Percentiles rank a stretch among this genome's conserved stretches.
These are phyloP conservation scores for Ichthyophthirius multifiliis DNA, from an alignment of 169 alveolate species.

Conservation along the genomic window DNA sequence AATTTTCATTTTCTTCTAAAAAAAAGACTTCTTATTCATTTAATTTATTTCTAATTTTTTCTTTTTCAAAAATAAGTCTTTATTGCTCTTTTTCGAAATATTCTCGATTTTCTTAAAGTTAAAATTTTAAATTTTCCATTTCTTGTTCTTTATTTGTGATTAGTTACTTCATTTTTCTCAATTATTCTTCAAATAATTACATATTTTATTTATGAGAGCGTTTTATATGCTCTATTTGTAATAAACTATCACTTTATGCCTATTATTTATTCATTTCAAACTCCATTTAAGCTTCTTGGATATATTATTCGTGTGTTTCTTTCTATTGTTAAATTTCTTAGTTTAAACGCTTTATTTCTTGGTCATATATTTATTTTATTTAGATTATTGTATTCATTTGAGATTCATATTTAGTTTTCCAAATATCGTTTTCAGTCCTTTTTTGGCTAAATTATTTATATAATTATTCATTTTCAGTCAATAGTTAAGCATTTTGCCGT, in stretches of 20 bases:
- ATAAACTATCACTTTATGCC: neutral
- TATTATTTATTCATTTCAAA: neutral
- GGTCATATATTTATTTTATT: constrained; percentile 26
- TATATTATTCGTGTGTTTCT: neutral
- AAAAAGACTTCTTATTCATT: constrained; percentile 18
- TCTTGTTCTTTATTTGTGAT: constrained; percentile 10
- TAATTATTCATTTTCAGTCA: constrained; percentile 4
- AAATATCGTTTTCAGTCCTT: constrained; percentile 40
- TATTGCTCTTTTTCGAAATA: neutral
- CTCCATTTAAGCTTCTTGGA: neutral
- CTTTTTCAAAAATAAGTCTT: constrained; percentile 9
- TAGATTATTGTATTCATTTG: constrained; percentile 19
- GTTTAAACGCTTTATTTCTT: constrained; percentile 17
- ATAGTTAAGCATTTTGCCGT: neutral
- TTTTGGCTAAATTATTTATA: constrained; percentile 15
- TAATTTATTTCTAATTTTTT: constrained; percentile 12
- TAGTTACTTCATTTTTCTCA: constrained; percentile 13
- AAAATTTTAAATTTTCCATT: neutral
- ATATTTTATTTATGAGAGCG: neutral
- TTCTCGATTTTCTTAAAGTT: neutral
- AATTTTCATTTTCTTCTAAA: constrained; percentile 5
- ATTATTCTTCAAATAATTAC: constrained; percentile 3
- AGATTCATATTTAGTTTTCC: constrained; percentile 42
- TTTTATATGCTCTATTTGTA: neutral
- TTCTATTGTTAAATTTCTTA: neutral